Base-by-base conservation (phyloP, 768 basidiomycete species). In the Mycena rosella region DNA sequence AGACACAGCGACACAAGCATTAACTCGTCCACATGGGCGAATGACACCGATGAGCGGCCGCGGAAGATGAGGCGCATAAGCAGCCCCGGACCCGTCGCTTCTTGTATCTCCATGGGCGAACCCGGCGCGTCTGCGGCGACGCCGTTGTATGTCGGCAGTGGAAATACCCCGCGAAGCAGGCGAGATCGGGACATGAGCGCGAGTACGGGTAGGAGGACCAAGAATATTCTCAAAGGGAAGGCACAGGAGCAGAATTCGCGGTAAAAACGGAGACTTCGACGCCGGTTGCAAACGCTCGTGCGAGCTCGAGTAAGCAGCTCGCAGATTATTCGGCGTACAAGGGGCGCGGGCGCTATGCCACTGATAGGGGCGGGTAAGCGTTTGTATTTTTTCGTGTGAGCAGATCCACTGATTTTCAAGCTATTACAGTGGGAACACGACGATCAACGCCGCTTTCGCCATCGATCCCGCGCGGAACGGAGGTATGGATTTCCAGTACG, bases 401-500 rank as follows among this genome's bases (percentile, higher is more conserved):
- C 18, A 20, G 18, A 20, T 6, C 6, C 20, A 18, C 38, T 40
- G 14, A 40, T 40, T 40, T 5, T n/a, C 20, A 44, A 44, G 8
- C 20, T 26, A 24, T 17, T 14, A 10, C 38, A 61, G 60, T 14
- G 73, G 49, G 65, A 67, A 75, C 26, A 71, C 68, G 27, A 80
- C 82, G 8, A 84, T 86, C 71, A 86, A 84, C 64, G 79, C 85
- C 29, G 74, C 77, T 11, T 89, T 85, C 73, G 83, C 85, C 70
- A 85, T 91, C 51, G 80, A 87, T 61, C 81, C 83, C 18, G 77
- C 77, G 13, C 78, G 74, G 47, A 91, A 92, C 72, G 76, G 81
- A 14, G 89, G 88, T 7, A 45, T 82, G 20, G 77, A 78, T 30
- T 86, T 81, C 73, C 84, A 85, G 56, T 91, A 82, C 69, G 86